These are phyloP conservation scores for Chaetomiaceae sp. DNA, from an alignment of 2,329 filamentous ascomycete genomes.

Conservation along the genomic window DNA sequence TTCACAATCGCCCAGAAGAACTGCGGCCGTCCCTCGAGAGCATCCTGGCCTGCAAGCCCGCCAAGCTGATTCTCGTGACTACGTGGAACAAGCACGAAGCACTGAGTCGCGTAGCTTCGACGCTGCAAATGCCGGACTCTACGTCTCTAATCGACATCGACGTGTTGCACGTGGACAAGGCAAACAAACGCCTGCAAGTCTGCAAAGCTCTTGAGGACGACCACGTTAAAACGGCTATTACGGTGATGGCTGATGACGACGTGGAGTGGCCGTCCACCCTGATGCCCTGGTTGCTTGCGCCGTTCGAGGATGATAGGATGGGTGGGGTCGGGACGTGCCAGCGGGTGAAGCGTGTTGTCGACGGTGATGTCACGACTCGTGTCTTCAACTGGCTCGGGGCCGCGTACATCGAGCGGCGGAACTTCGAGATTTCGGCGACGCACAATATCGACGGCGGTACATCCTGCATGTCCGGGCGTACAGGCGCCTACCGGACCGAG, in stretches of 20 bases:
- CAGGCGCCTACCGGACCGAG: conserved; percentile 82
- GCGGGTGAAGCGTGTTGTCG: conserved; percentile 66
- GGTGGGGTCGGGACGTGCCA: conserved; percentile 93
- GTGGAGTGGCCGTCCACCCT: conserved; percentile 85
- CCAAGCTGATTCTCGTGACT: conserved; percentile 77
- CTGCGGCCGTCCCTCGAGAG: conserved; percentile 74
- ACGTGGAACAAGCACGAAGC: conserved; percentile 71
- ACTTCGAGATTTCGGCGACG: conserved; percentile 94
- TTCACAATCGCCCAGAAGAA: conserved; percentile 80
- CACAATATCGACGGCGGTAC: conserved; percentile 92
- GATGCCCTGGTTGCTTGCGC: conserved; percentile 85
- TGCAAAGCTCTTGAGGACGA: conserved; percentile 71
- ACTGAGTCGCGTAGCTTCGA: conserved; percentile 60
- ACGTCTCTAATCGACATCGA: conserved; percentile 53
- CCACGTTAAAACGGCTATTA: conserved; percentile 74
- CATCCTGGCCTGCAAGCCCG: conserved; percentile 63
- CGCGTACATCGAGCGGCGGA: conserved; percentile 85
- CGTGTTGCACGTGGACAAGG: conserved; percentile 71
- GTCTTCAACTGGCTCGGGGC: conserved; percentile 87
- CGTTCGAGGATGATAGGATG: conserved; percentile 77
- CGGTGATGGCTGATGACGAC: conserved; percentile 91
- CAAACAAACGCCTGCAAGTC: conserved; percentile 93
- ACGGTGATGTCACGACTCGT: conserved; percentile 52
- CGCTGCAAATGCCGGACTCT: conserved; percentile 33
- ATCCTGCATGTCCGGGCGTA: conserved; percentile 94